Evolutionary conservation across 768 basidiomycete genomes (phyloP).

Genomic region (Russula olivacea): DNA sequence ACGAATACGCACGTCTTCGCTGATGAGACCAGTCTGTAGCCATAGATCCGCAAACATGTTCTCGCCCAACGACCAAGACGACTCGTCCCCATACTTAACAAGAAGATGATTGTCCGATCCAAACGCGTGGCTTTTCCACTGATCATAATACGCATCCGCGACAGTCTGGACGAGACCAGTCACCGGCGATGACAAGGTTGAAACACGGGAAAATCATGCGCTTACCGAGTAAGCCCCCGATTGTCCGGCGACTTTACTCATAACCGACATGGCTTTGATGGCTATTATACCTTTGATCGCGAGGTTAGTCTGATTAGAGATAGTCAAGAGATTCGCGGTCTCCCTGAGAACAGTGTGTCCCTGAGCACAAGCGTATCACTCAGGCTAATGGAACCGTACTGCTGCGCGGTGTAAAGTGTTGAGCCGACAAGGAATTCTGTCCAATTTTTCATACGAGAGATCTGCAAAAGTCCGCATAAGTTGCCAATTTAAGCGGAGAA

Average conservation of each 20-base stretch:
- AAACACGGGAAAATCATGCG: background rate
- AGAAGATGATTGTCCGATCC: constrained; percentile 16
- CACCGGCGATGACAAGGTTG: background rate
- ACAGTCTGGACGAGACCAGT: background rate
- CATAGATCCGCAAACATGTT: constrained; percentile 23
- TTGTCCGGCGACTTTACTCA: background rate
- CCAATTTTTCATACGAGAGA: constrained; percentile 13
- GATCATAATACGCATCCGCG: background rate
- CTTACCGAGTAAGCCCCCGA: constrained; percentile 1
- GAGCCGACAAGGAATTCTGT: constrained; percentile 8
- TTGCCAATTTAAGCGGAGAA: background rate
- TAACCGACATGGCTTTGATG: constrained; percentile 20
- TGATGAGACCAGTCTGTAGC: constrained; percentile 16
- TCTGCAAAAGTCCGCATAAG: background rate
- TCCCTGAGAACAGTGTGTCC: background rate
- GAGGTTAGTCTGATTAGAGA: constrained; percentile 19
- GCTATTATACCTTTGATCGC: constrained; percentile 24
- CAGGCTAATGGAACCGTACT: constrained; percentile 1
- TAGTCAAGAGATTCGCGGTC: background rate
- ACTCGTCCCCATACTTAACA: constrained; percentile 5
- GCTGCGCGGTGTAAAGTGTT: constrained; percentile 5
- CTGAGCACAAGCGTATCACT: no score
- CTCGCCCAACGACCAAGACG: constrained; percentile 21
- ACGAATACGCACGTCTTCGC: constrained; percentile 4
- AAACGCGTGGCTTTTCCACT: constrained; percentile 16